Evolutionary conservation across 2,329 filamentous ascomycete genomes (phyloP).

Genomic region (Pseudogymnoascus verrucosus): DNA sequence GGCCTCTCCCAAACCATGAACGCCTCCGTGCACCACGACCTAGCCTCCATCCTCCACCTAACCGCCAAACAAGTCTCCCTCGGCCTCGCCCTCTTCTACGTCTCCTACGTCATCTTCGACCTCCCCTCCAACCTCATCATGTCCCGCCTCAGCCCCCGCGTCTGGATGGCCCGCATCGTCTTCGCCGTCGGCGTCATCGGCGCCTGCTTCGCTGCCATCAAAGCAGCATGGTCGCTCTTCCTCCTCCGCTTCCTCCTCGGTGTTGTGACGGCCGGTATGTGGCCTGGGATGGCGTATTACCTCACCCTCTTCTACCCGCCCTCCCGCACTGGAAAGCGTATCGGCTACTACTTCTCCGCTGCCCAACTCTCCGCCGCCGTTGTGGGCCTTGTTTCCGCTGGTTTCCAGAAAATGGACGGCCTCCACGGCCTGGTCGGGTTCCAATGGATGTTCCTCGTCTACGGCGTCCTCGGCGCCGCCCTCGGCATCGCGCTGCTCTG

Average conservation of each 20-base stretch:
- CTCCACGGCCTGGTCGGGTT: slow-evolving; percentile 68
- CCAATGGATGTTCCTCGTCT: slow-evolving; percentile 89
- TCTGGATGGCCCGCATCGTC: slow-evolving; percentile 91
- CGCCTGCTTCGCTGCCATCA: slow-evolving; percentile 73
- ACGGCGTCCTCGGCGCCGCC: slow-evolving; percentile 65
- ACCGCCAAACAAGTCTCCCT: slow-evolving; percentile 72
- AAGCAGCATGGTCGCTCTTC: slow-evolving; percentile 68
- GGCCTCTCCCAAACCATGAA: slow-evolving; percentile 97
- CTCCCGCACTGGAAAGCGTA: slow-evolving; percentile 75
- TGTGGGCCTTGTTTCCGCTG: slow-evolving; percentile 80
- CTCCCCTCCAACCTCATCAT: slow-evolving; percentile 83
- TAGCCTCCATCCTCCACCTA: slow-evolving; percentile 62
- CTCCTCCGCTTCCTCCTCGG: slow-evolving; percentile 70
- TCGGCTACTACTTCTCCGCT: slow-evolving; percentile 84
- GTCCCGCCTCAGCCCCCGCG: slow-evolving; percentile 73
- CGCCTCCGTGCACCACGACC: slow-evolving; percentile 57
- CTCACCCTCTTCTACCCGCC: slow-evolving; percentile 88
- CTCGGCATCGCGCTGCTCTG: slow-evolving; percentile 69
- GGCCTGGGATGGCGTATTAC: slow-evolving; percentile 92
- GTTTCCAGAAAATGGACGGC: slow-evolving; percentile 88
- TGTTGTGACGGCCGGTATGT: slow-evolving; percentile 85
- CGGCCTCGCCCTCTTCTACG: slow-evolving; percentile 81
- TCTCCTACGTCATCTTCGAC: slow-evolving; percentile 85
- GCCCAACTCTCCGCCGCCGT: slow-evolving; percentile 83
- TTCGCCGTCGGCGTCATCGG: slow-evolving; percentile 80